Evolutionary conservation across 1,284 basidiomycete species (phyloP).

Genomic region (Mrakiaceae sp.): DNA sequence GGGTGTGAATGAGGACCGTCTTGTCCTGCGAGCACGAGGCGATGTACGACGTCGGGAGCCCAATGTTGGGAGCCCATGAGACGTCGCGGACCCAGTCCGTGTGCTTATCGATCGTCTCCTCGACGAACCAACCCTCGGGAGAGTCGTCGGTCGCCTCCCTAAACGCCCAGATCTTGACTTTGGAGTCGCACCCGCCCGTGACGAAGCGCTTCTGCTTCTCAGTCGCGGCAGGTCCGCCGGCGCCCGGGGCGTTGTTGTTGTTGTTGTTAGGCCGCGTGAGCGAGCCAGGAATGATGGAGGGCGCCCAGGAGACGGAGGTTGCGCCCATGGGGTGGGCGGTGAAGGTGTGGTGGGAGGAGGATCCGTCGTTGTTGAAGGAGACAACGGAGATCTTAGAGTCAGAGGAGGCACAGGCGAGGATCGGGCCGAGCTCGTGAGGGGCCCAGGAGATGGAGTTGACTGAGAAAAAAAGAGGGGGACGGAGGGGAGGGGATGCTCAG

Average conservation of each 20-base stretch:
- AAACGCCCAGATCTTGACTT: constrained; percentile 81
- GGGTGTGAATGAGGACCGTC: constrained; percentile 90
- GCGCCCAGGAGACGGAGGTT: constrained; percentile 96
- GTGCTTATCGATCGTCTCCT: constrained; percentile 79
- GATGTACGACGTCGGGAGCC: constrained; percentile 85
- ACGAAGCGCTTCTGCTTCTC: constrained; percentile 64
- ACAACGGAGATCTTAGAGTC: constrained; percentile 96
- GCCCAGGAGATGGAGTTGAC: constrained; percentile 99
- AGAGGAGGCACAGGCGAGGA: constrained; percentile 93
- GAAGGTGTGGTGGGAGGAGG: constrained; percentile 91
- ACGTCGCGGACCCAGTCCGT: constrained; percentile 97
- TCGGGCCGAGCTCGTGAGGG: constrained; percentile 91
- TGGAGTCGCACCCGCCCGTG: constrained; percentile 89
- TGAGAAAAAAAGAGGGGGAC: constrained; percentile 27
- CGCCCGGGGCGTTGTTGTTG: constrained; percentile 17
- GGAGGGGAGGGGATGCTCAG: background rate
- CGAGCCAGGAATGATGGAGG: constrained; percentile 74
- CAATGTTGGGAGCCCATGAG: constrained; percentile 94
- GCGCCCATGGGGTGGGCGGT: constrained; percentile 92
- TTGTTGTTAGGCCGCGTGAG: constrained; percentile 48
- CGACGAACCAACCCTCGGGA: constrained; percentile 66
- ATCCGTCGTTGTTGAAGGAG: constrained; percentile 95
- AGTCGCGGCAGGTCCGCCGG: constrained; percentile 22
- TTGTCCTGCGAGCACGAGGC: constrained; percentile 90
- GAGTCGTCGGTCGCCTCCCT: constrained; percentile 22